Conservation (phyloP, 768 basidiomycete species). For the Russula earlei region DNA sequence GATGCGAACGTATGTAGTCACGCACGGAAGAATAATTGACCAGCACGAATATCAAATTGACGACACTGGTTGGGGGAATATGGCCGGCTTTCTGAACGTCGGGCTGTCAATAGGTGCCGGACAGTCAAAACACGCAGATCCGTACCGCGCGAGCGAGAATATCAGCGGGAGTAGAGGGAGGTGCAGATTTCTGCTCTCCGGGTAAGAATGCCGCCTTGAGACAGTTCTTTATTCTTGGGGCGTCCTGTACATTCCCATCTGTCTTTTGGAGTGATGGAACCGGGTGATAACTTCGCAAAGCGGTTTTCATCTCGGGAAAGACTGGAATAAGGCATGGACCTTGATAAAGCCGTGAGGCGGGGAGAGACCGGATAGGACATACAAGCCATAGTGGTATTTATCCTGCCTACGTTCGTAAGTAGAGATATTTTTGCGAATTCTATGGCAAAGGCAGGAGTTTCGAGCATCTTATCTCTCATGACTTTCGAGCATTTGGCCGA, state of each 20-base stretch:
- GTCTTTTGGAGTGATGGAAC: slow-evolving; percentile 86
- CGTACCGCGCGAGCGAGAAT: slow-evolving; percentile 59
- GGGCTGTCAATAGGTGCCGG: slow-evolving; percentile 5
- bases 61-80: slow-evolving; percentile 75
- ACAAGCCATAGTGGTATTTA: slow-evolving; percentile 91
- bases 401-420: slow-evolving; percentile 80
- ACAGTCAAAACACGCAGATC: slow-evolving; percentile 16
- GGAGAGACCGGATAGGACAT: slow-evolving; percentile 26
- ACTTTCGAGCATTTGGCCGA: slow-evolving; percentile 82
- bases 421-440: slow-evolving; percentile 79
- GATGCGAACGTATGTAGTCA: slow-evolving; percentile 12
- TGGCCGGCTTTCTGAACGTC: slow-evolving; percentile 42
- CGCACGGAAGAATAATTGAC: slow-evolving; percentile 69
- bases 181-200: slow-evolving; percentile 52
- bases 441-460: slow-evolving; percentile 65
- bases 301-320: slow-evolving; percentile 91
- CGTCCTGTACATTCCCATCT: slow-evolving; percentile 81
- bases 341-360: slow-evolving; percentile 9
- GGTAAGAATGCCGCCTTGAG: slow-evolving; percentile 73
- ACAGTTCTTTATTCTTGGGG: slow-evolving; percentile 85
- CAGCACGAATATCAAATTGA: slow-evolving; percentile 79
- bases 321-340: slow-evolving; percentile 35
- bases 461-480: slow-evolving; percentile 79
- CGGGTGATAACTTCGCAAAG: slow-evolving; percentile 81
- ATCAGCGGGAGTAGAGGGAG: slow-evolving; percentile 68